Conservation (phyloP, 495 filamentous ascomycete genomes). For the Talaromyces thailandensis region DNA sequence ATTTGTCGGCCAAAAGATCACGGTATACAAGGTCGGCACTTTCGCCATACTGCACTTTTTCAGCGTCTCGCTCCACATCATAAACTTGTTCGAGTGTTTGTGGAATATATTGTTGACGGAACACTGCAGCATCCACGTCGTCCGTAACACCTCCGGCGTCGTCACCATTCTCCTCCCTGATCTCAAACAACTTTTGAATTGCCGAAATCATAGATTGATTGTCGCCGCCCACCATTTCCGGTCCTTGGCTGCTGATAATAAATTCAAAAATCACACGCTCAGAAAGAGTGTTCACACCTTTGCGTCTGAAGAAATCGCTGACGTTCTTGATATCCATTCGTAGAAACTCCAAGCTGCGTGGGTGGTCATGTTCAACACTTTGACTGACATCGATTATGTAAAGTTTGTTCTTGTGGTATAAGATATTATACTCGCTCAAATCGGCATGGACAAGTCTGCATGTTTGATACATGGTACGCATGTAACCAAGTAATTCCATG, state of each 20-base stretch:
- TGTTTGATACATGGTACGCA: slow-evolving; percentile 84
- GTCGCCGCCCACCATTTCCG: slow-evolving; percentile 24
- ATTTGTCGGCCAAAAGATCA: slow-evolving; percentile 63
- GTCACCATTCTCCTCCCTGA: slow-evolving; percentile 26
- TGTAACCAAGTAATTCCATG: slow-evolving; percentile 72
- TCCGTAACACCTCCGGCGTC: slow-evolving; percentile 23
- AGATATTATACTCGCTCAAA: slow-evolving; percentile 92
- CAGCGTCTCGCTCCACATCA: slow-evolving; percentile 84
- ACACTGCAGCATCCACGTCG: slow-evolving; percentile 82
- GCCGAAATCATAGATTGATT: slow-evolving; percentile 33
- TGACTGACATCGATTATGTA: slow-evolving; percentile 98
- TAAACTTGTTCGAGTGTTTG: slow-evolving; percentile 92
- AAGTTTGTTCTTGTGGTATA: slow-evolving; percentile 75
- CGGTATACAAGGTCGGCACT: slow-evolving; percentile 71
- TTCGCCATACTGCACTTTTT: slow-evolving; percentile 61
- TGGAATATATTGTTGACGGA: slow-evolving; percentile 90
- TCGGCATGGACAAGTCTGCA: slow-evolving; percentile 92
- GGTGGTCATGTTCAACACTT: slow-evolving; percentile 93
- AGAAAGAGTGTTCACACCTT: slow-evolving; percentile 67
- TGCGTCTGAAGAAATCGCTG: slow-evolving; percentile 78
- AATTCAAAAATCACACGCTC: slow-evolving; percentile 74
- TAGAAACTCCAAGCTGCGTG: slow-evolving; percentile 80
- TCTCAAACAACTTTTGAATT: slow-evolving; percentile 43
- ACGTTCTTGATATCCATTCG: slow-evolving; percentile 98
- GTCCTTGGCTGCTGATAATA: slow-evolving; percentile 52